Percentiles rank a stretch among this genome's conserved stretches.
These are phyloP conservation scores for Halenospora varia DNA, from an alignment of 495 filamentous ascomycete genomes.

Conservation along the genomic window DNA sequence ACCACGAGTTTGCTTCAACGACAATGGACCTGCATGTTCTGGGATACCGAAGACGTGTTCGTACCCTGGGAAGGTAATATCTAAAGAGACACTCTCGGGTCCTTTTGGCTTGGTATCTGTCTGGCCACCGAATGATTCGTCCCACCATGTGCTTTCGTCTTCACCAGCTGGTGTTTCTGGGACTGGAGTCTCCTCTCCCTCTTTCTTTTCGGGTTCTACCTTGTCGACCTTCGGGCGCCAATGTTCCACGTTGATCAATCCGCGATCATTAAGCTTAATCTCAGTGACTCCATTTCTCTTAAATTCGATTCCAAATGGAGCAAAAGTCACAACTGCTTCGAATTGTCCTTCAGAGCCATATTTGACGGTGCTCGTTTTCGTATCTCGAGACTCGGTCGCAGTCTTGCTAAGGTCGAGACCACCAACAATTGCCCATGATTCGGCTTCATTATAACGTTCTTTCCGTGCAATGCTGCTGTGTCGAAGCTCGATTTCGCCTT, in stretches of 20 bases:
- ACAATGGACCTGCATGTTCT: conserved; percentile 83
- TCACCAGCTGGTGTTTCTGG: conserved; percentile 15
- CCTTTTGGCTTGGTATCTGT: conserved; percentile 88
- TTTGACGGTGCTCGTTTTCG: conserved; percentile 65
- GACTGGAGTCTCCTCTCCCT: conserved; percentile 33
- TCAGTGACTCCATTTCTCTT: conserved; percentile 77
- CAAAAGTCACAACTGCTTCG: conserved; percentile 75
- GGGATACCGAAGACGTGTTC: conserved; percentile 93
- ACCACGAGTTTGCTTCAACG: conserved; percentile 84
- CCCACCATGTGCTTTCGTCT: conserved; percentile 92
- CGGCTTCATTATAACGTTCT: conserved; percentile 89
- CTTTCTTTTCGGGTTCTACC: conserved; percentile 37
- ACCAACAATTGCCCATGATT: conserved; percentile 81
- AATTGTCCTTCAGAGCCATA: conserved; percentile 76
- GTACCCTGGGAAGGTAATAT: conserved; percentile 89
- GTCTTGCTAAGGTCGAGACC: conserved; percentile 65
- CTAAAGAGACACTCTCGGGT: conserved; percentile 85
- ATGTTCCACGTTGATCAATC: conserved; percentile 87
- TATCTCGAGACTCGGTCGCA: conserved; percentile 54
- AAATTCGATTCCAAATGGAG: conserved; percentile 82
- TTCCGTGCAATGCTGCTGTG: conserved; percentile 82
- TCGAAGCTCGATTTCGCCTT: conserved; percentile 82
- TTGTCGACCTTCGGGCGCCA: conserved; percentile 87
- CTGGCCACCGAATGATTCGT: conserved; percentile 89
- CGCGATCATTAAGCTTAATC: conserved; percentile 81